Conservation (phyloP, 2,329 filamentous ascomycete species). For the Akanthomyces muscarius region DNA sequence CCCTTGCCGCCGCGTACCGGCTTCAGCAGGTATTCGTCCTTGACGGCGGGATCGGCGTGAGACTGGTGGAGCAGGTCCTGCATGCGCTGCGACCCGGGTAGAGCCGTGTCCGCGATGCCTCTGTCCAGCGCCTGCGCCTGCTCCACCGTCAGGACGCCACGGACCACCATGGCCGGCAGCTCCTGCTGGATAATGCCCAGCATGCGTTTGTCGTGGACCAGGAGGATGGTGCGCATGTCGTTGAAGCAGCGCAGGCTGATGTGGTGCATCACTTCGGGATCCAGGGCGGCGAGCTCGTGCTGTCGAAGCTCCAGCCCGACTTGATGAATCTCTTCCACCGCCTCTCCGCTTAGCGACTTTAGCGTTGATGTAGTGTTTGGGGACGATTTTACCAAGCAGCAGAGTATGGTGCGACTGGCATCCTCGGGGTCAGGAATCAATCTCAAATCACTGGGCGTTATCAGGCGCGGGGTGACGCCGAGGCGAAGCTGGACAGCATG, state of each 20-base stretch:
- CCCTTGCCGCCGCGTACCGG: conserved; percentile 38
- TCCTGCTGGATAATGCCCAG: conserved; percentile 36
- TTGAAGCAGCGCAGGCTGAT: conserved; percentile 37
- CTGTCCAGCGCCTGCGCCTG: conserved; percentile 27
- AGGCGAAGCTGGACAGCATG: conserved; percentile 27
- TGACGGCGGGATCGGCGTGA: conserved; percentile 18
- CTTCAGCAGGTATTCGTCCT: conserved; percentile 34
- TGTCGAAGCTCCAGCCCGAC: conserved; percentile 38
- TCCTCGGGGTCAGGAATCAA: conserved; percentile 26
- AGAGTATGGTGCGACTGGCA: conserved; percentile 26
- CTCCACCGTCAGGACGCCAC: conserved; percentile 24
- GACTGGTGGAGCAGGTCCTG: conserved; percentile 20
- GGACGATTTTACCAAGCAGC: conserved; percentile 19
- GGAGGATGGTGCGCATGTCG: conserved; percentile 37
- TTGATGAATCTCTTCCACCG: conserved; percentile 33
- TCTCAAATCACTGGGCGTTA: conserved; percentile 31
- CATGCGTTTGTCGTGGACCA: conserved; percentile 42
- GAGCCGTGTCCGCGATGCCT: conserved; percentile 33
- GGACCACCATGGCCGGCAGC: conserved; percentile 25
- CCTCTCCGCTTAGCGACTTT: conserved; percentile 23
- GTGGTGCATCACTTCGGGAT: conserved; percentile 31
- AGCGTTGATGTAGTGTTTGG: conserved; percentile 15
- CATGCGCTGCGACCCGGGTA: conserved; percentile 29
- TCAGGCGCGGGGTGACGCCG: conserved; percentile 30
- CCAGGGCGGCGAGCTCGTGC: conserved; percentile 31